Conservation (phyloP, 2,329 filamentous ascomycete genomes). For the Nothophoma quercina region DNA sequence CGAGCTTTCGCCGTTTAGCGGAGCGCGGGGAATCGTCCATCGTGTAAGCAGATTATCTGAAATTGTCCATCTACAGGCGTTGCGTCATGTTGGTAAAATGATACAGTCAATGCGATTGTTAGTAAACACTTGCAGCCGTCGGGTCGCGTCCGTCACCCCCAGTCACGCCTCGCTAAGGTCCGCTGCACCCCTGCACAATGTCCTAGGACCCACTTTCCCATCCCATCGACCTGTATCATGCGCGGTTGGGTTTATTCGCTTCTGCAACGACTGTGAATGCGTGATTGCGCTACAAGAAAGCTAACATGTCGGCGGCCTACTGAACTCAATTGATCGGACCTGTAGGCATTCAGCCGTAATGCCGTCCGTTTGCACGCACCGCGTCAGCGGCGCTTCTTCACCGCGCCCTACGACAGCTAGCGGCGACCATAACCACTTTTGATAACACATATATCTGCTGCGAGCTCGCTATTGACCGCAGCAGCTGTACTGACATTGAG, state of each 20-base stretch:
- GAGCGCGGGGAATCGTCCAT: slow-evolving; percentile 49
- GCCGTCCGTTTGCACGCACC: neutral
- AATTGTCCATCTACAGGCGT: neutral
- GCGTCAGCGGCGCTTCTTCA: slow-evolving; percentile 1
- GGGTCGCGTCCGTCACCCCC: slow-evolving; percentile 17
- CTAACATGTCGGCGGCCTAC: too few species aligned
- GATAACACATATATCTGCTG: neutral
- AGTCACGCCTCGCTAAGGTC: slow-evolving; percentile 17
- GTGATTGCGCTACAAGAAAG: too few species aligned
- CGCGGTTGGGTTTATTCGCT: neutral
- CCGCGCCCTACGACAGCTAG: slow-evolving; percentile 14
- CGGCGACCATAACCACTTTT: neutral
- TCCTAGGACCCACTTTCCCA: slow-evolving; percentile 9
- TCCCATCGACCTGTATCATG: neutral
- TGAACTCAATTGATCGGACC: too few species aligned
- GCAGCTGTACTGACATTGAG: neutral
- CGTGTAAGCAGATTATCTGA: neutral
- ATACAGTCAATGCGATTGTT: slow-evolving; percentile 5
- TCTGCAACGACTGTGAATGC: neutral
- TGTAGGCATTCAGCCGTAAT: neutral
- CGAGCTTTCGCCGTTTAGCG: slow-evolving; percentile 48
- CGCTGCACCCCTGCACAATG: slow-evolving; percentile 16
- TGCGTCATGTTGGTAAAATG: slow-evolving; percentile 10
- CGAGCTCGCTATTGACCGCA: neutral
- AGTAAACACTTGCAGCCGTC: slow-evolving; percentile 8